Evolutionary conservation across 2,329 filamentous ascomycete species (phyloP), one percentile per base, ranked within the genome.

Genomic region (Xylaria digitata): DNA sequence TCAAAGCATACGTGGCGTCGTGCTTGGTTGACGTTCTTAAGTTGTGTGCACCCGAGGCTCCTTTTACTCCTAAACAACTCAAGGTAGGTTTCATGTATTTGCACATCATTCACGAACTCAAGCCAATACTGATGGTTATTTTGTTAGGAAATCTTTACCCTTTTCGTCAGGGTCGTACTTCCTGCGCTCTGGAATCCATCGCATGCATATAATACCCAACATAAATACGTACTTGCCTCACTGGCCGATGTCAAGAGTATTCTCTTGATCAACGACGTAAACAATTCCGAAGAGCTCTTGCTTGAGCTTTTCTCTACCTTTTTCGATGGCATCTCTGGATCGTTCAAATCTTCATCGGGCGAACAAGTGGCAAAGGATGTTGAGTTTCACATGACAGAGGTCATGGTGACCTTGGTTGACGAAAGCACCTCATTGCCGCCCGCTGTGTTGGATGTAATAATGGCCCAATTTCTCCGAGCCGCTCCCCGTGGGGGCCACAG

Each of bases 211-310:
- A 95, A 97, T 80, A 90, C 89, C 69, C 94, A 98, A 79, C 93
- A 99, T 81, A 90, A 96, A 80, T 96, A 96, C 76, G 92, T 97
- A 69, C 85, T 99, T 67, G 89, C 90, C 68, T 97, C 94, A 19
- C 86, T 99, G 34, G 90, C 93, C 63, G 93, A 97, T 72, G 92
- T 97, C 73, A 97, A 98, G 84, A 97, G 94, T 80, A 93, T 99
- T 48, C 87, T 98, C 8, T 88, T 99, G 46, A 87, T 99, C 72
- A 92, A 92, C 68, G 96, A 99, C 74, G 87, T 98, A 45, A 90
- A 94, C 30, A 90, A 92, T 63, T 88, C 92, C 58, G 93, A 97
- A 64, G 87, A 89, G 34, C 86, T 98, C 50, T 89, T 96, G 30
- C 82, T 93, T 8, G 88, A 91, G 53, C 86, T 99, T 3, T 99